Evolutionary conservation across 1,284 basidiomycete genomes (phyloP), one percentile per base, ranked within the genome.

Genomic region (Ceratobasidium sp.): DNA sequence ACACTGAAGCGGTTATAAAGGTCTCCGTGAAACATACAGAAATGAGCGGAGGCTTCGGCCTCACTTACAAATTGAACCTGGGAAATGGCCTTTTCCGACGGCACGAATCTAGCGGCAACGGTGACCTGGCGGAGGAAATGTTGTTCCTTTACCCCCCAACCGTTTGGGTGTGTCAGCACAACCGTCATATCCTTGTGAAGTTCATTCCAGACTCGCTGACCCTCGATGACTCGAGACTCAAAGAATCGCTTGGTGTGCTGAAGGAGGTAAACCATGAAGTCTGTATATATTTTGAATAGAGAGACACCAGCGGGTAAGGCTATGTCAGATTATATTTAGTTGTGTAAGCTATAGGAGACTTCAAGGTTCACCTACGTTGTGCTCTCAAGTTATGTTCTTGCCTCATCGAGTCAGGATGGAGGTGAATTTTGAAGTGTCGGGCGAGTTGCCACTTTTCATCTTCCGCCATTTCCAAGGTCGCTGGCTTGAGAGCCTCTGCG

Each of bases 31-130:
- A 32, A 42, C 43, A 71, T 27, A 13, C 32, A 49, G 22, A 68
- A 71, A 45, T 71, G 70, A 13, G 69, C 70, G 6, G 56, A 62
- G 5, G 70, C 70, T 31, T 71, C 70, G 4, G 38, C 70, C n/a
- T n/a, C n/a, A n/a, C n/a, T n/a, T n/a, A n/a, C n/a, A n/a, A n/a
- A n/a, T n/a, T n/a, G n/a, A n/a, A 71, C 22, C 38, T 40, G 17
- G 10, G 7, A 68, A 27, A 7, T 57, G 45, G 6, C 45, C 22
- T 13, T 70, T 15, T 15, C 49, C 22, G 32, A 68, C 12, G 38
- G 10, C 10, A 17, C 12, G 22, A 54, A 42, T 8, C 57, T 68
- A 27, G 60, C 60, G 20, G 13, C n/a, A 31, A 65, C 49, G 10
- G 49, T 47, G 7, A 47, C 60, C 25, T 57, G 7, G 13, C 60